Evolutionary conservation across 179 eudicot genomes (phyloP).

Genomic region (Heliamphora pulchella): DNA sequence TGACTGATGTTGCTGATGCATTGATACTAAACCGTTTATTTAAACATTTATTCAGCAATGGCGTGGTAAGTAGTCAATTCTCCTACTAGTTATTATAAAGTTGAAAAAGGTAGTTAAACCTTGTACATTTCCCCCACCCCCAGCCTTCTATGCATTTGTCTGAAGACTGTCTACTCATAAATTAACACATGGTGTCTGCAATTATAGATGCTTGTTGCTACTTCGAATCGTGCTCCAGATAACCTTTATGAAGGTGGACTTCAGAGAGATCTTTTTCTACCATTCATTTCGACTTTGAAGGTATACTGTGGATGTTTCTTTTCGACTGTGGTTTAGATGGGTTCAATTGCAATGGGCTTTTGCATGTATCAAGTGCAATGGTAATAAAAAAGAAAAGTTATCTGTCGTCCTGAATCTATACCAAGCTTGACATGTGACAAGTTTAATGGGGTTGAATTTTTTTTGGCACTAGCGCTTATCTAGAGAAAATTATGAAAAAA

Average conservation of each 20-base stretch:
- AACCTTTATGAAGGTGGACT: constrained; percentile 88
- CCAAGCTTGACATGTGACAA: background rate
- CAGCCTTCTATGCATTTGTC: background rate
- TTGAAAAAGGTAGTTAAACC: too few species aligned
- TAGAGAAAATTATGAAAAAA: background rate
- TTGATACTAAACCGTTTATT: constrained; percentile 81
- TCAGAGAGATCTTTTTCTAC: constrained; percentile 90
- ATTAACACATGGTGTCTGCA: constrained; percentile 8
- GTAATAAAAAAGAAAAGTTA: background rate
- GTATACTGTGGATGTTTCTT: constrained; percentile 26
- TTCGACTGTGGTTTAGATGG: background rate
- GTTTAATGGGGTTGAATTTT: background rate
- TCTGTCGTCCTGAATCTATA: background rate
- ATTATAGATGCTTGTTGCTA: constrained; percentile 76
- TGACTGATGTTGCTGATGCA: constrained; percentile 96
- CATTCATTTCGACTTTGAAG: constrained; percentile 83
- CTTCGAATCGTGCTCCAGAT: constrained; percentile 96
- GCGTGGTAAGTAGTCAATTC: constrained; percentile 47
- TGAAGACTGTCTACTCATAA: background rate
- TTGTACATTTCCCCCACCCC: background rate
- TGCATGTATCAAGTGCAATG: background rate
- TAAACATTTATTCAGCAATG: constrained; percentile 68
- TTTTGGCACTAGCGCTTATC: background rate
- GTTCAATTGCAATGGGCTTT: background rate
- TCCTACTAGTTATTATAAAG: too few species aligned